Evolutionary conservation across 2,329 filamentous ascomycete species (phyloP), one percentile per base, ranked within the genome.

Genomic region (Celoporthe dispersa): DNA sequence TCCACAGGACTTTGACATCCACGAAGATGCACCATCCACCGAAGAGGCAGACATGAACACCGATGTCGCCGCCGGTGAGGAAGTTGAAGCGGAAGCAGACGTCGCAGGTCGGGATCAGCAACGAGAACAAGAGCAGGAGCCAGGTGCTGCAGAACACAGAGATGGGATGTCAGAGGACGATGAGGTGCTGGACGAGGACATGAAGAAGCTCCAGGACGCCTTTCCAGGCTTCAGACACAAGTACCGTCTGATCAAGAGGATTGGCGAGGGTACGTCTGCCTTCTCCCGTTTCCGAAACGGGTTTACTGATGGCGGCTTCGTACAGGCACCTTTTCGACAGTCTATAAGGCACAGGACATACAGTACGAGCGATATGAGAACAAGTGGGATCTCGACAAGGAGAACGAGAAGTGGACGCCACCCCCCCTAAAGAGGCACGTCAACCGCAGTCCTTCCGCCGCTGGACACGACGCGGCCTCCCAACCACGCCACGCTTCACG

Each of bases 331-430:
- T 99, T 99, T 79, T 98, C 96, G 0, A 98, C 96, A 1, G 96
- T 99, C 16, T 99, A 99, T 86, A 99, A 99, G 80, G 96, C 97
- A 28, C 94, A 98, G 80, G 96, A 99, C 78, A 83, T 98, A 35
- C 86, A 91, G 68, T 97, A 98, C 79, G 88, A 96, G 73, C 84
- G 87, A 70, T 97, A 93, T 80, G 84, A 92, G 73, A 98, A 98
- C 78, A 88, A 91, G 73, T 98, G 95, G 94, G 94, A 98, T 77
- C 79, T 92, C 53, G 90, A 90, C 70, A 86, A 87, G 73, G 89
- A 90, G 57, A 86, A 89, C 68, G 84, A 86, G 63, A 87, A 89
- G 76, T 94, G 90, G 88, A 84, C 85, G 28, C 87, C 89, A n/a
- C 91, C 90, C n/a, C 88, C 90, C 0, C 78, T 89, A 14, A 91